Evolutionary conservation across 352 stramenopile species (phyloP), one percentile per base, ranked within the genome.

Genomic region (Thraustochytrium sp.): DNA sequence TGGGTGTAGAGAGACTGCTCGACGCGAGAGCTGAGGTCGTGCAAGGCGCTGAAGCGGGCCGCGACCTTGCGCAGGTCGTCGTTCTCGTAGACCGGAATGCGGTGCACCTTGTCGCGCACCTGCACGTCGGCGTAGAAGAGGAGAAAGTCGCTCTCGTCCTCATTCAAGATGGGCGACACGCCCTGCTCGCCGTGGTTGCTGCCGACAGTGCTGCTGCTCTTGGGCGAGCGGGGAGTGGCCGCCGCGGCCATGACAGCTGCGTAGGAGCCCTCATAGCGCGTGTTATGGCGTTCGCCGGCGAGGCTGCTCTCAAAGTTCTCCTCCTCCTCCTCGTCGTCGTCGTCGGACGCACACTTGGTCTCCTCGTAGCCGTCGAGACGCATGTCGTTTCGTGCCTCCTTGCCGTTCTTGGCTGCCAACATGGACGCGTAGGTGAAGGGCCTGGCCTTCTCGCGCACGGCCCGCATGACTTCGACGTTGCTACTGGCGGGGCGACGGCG

Each of bases 61-160:
- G 68, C 68, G 31, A 80, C 46, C 38, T 80, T 80, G 23, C 31
- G n/a, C 8, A 63, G 49, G 31, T 80, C 68, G 18, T 80, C 68
- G 53, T 51, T 64, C 26, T 80, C 48, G 31, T 80, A 63, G 9
- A 80, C 53, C 26, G 68, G 31, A 63, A 80, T 80, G 34, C 68
- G 48, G 9, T 80, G 48, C n/a, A 63, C 46, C 13, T 48, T 11
- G 9, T 51, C 53, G 2, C 46, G 42, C 4, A 80, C 44, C 31
- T 80, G 68, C 13, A 80, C 68, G 34, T 80, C 68, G 16, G 40
- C 68, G 42, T 65, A 80, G 68, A 80, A 53, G 34, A 80, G 42
- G 21, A 80, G 48, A 16, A 3, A 16, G 42, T 61, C 68, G 13
- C 11, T 26, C 13, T 80, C 68, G 34, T 80, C 68, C 26, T 21